Conservation (phyloP, 805 yeast genomes). For the Scheffersomyces lignosus region DNA sequence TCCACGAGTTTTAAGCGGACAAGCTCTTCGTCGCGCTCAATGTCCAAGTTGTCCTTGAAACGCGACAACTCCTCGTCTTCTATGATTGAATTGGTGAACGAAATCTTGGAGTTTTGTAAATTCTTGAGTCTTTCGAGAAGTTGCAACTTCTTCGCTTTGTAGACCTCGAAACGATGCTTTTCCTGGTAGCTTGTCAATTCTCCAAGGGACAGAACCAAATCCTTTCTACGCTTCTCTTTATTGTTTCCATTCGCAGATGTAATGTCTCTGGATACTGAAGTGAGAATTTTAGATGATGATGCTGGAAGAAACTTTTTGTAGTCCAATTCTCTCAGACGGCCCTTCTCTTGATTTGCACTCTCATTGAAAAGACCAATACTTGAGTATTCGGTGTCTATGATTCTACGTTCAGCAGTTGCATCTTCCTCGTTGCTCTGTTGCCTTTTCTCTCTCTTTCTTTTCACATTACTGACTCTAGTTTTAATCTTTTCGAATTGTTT, state of each 20-base stretch:
- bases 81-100: conserved; percentile 19
- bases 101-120: conserved; percentile 25
- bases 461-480: conserved; percentile 11
- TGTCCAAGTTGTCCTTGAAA: conserved; percentile 17
- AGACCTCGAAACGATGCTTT: conserved; percentile 18
- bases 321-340: not conserved
- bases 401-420: too few relatives aligned
- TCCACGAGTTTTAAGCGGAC: conserved; percentile 29
- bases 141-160: conserved; percentile 19
- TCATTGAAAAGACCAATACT: not conserved
- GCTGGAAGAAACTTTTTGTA: conserved; percentile 1
- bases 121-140: conserved; percentile 24
- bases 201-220: conserved; percentile 12
- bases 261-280: conserved; percentile 10
- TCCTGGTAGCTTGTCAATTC: conserved; percentile 19
- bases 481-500: conserved; percentile 4
- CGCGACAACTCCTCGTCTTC: conserved; percentile 29
- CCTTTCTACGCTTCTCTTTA: conserved; percentile 25
- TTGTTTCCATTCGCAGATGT: conserved; percentile 14
- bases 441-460: not conserved
- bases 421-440: not conserved
- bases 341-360: not conserved
- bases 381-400: not conserved
- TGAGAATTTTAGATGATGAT: conserved; percentile 3
- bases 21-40: conserved; percentile 32